A percentile compares a stretch with the other conserved stretches of the same genome.
phyloP scores from a whole-genome alignment of 495 filamentous ascomycete species.

The Aspergillus indologenus region DNA sequence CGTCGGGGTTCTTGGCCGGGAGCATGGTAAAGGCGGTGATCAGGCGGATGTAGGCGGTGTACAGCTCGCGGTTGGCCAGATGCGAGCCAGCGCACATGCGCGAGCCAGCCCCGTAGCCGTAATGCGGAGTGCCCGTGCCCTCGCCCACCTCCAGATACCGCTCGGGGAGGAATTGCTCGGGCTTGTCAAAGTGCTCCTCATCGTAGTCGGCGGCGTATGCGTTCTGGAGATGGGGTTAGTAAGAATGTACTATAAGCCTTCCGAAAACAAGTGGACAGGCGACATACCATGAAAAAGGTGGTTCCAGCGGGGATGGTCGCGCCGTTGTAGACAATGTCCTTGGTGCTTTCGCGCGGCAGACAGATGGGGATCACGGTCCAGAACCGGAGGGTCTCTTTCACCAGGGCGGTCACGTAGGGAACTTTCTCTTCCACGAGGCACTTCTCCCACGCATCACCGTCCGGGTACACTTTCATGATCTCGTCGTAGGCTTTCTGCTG shows the following conservation, averaged over 20 bases:
- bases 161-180: slow-evolving; percentile 58
- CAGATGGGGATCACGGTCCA: slow-evolving; percentile 75
- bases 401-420: slow-evolving; percentile 65
- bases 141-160: slow-evolving; percentile 60
- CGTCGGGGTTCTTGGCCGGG: slow-evolving; percentile 33
- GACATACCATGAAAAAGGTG: slow-evolving; percentile 60
- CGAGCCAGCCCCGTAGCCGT: slow-evolving; percentile 67
- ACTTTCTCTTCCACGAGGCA: slow-evolving; percentile 68
- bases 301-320: slow-evolving; percentile 61
- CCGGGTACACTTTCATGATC: slow-evolving; percentile 62
- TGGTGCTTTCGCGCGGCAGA: slow-evolving; percentile 61
- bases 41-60: slow-evolving; percentile 64
- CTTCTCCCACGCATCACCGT: slow-evolving; percentile 61
- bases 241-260: too few relatives aligned
- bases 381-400: slow-evolving; percentile 67
- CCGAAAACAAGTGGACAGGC: neutral
- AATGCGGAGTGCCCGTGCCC: slow-evolving; percentile 62
- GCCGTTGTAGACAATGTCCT: slow-evolving; percentile 59
- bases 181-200: slow-evolving; percentile 58
- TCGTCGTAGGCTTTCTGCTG: slow-evolving; percentile 61
- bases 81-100: slow-evolving; percentile 72
- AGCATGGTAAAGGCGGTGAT: slow-evolving; percentile 62
- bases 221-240: slow-evolving; percentile 40
- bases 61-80: slow-evolving; percentile 64
- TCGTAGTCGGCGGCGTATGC: slow-evolving; percentile 71